Evolutionary conservation across 345 rosid species (phyloP), one percentile per base, ranked within the genome.

Genomic region (Ceriops zippeliana): DNA sequence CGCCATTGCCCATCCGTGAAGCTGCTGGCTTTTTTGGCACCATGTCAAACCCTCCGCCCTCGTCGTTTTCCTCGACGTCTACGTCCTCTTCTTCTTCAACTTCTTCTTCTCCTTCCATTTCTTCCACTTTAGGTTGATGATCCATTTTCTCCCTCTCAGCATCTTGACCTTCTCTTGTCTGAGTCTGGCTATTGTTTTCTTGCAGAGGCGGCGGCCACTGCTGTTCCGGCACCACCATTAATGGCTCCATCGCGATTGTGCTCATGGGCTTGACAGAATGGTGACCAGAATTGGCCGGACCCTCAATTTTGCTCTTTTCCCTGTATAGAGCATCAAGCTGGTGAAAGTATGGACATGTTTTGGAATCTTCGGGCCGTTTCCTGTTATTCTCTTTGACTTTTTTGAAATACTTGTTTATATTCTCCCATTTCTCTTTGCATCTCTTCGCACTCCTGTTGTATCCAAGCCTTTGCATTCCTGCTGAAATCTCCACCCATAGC

Each of bases 341-440:
- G 63, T 85, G 79, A 72, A 90, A 92, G 75, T 92, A 92, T 5
- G 93, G 96, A 58, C 98, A 92, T 5, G 97, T 92, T 78, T 89
- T 90, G 4, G 98, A 83, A 78, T 87, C 91, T 69, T 77, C 84
- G 0, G 89, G 85, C 69, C 97, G 75, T 73, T 76, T 89, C 83
- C 84, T 89, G 70, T 72, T 89, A 80, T 89, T 87, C 57, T 92
- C 97, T 74, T 85, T 90, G 13, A 86, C 93, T 79, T 86, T 90
- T 87, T 85, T 90, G 86, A 90, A 93, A 80, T 90, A 93, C 82
- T 93, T 93, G 87, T 93, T 93, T 69, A 90, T 90, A 70, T 93
- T 93, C 80, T 89, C 98, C 97, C 97, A 90, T 81, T 93, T 90
- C 87, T 93, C 96, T 78, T 93, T 90, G 63, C 98, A 90, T 75